phyloP scores from a whole-genome alignment of 192 early-diverging fungal species.

The Spizellomyces sp. region DNA sequence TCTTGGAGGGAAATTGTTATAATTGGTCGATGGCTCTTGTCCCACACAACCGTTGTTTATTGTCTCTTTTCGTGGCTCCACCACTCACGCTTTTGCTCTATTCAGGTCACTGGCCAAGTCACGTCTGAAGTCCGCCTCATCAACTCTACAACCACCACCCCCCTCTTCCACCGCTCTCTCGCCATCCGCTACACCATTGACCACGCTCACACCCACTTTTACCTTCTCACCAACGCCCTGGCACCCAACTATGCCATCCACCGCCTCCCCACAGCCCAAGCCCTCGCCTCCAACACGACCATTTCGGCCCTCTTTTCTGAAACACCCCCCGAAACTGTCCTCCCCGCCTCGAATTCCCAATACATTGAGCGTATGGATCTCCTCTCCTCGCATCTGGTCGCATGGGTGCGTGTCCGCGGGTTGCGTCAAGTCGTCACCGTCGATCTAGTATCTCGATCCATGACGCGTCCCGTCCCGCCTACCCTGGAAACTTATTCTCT shows the following conservation, averaged over 20 bases:
- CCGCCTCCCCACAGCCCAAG: not conserved
- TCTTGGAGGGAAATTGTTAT: too few relatives aligned
- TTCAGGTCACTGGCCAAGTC: slow-evolving; percentile 39
- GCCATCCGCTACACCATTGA: slow-evolving; percentile 35
- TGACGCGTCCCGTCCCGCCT: not conserved
- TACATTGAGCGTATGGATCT: slow-evolving; percentile 43
- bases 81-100: too few relatives aligned
- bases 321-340: not conserved
- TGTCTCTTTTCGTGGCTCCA: too few relatives aligned
- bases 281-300: not conserved
- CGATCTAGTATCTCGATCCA: slow-evolving; percentile 5
- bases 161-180: slow-evolving; percentile 1
- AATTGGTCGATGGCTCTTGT: too few relatives aligned
- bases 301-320: not conserved
- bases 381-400: slow-evolving; percentile 22
- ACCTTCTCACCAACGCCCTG: slow-evolving; percentile 32
- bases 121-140: slow-evolving; percentile 35
- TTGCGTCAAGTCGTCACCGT: slow-evolving; percentile 16
- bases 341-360: not conserved
- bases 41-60: too few relatives aligned
- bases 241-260: slow-evolving; percentile 27
- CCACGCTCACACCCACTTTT: slow-evolving; percentile 26
- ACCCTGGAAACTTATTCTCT: slow-evolving; percentile 17
- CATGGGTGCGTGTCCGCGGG: slow-evolving; percentile 33
- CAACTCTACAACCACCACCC: not conserved